These are phyloP conservation scores for Stephanocyclus meneghinianus DNA, from an alignment of 352 stramenopile species.

Conservation along the genomic window DNA sequence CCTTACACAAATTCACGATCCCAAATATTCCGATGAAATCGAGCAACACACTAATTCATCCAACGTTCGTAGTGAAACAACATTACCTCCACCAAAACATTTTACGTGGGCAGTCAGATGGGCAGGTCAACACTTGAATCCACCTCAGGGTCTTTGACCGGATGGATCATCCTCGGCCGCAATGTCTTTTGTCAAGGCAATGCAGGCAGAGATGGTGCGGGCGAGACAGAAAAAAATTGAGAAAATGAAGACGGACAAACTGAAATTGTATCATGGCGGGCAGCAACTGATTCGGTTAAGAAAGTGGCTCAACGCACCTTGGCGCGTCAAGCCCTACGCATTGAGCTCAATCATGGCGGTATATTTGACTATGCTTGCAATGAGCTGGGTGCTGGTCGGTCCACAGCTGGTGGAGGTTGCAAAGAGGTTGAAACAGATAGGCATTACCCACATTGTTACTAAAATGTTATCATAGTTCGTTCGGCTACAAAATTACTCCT, in stretches of 20 bases:
- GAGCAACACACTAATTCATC: not conserved
- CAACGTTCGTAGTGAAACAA: not conserved
- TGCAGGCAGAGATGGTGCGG: conserved; percentile 27
- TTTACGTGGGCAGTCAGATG: conserved; percentile 48
- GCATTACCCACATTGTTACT: not conserved
- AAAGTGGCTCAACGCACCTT: conserved; percentile 15
- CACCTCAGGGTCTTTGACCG: conserved; percentile 31
- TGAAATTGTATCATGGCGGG: conserved; percentile 36
- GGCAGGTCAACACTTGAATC: conserved; percentile 37
- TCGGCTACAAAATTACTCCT: not conserved
- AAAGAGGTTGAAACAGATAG: not conserved
- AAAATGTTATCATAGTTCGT: conserved; percentile 11
- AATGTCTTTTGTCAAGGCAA: conserved; percentile 41
- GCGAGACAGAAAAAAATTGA: conserved; percentile 12
- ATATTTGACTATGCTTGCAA: conserved; percentile 29
- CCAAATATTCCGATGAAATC: conserved; percentile 3
- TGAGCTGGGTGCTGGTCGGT: conserved; percentile 42
- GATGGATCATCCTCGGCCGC: conserved; percentile 33
- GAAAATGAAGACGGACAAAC: conserved; percentile 6
- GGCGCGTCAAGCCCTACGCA: conserved; percentile 25
- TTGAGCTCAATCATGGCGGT: conserved; percentile 28
- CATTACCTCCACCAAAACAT: conserved; percentile 29
- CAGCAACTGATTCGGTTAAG: conserved; percentile 27
- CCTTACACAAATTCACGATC: conserved; percentile 28
- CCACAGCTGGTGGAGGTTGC: conserved; percentile 10